Base-by-base conservation (phyloP, 441 rosid species). In the Populus hybrid region DNA sequence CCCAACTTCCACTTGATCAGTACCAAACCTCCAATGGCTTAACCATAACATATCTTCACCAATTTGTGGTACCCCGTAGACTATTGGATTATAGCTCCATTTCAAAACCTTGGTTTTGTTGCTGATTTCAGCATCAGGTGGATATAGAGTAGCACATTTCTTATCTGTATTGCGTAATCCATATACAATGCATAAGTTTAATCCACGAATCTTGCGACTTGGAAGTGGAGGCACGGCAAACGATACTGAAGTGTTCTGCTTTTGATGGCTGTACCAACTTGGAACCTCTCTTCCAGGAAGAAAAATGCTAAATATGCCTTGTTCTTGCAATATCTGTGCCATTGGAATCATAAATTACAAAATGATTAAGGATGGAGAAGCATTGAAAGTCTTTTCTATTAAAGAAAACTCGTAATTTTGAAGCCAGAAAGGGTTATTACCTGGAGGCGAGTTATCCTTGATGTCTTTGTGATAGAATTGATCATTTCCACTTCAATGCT, bases 11-110 rank as follows among this genome's bases (percentile, higher is more conserved):
- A 78, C 23, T 7, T 28, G 46, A 72, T 66, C 19, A 38, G 42
- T 38, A 2, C 23, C 76, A 5, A n/a, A 65, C 71, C 24, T 72
- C 80, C 80, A 78, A 32, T 78, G 80, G 80, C 72, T 78, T 66
- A 78, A 53, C 80, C 80, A 78, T 50, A 78, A 38, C 35, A 42
- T 78, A 50, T 34, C 23, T 14, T 35, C 46, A 8, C 21, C 16
- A 4, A 12, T 18, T 21, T 4, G 32, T 7, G 68, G 72, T 21
- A 59, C 3, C 3, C 24, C 73, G 16, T 19, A 30, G 74, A 76
- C 69, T 1, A 57, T 57, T 12, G 79, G 79, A 14, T 8, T 57
- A 10, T 69, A 76, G 30, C 36, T 32, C 68, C 67, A 69, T 8
- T 2, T 21, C 7, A 32, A 2, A 6, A 12, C 35, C 36, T 23